A percentile compares a stretch with the other conserved stretches of the same genome.
These are phyloP conservation scores for Aspergillus steynii DNA, from an alignment of 495 filamentous ascomycete genomes.

Conservation along the genomic window DNA sequence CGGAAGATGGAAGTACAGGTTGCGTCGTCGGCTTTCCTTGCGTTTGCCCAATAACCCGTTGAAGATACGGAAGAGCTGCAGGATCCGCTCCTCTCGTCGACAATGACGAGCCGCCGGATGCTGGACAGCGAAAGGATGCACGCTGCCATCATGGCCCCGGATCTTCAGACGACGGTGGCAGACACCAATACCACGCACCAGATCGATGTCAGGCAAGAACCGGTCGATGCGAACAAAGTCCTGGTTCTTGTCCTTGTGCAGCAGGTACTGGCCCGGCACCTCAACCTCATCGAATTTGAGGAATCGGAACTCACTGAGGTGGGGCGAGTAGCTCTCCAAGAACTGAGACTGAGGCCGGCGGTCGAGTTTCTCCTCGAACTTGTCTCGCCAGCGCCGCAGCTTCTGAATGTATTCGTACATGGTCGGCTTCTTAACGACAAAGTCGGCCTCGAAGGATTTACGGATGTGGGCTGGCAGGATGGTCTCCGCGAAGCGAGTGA, in stretches of 20 bases:
- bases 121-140: slow-evolving; percentile 94
- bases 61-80: slow-evolving; percentile 97
- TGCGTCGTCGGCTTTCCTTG: slow-evolving; percentile 91
- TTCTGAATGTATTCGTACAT: slow-evolving; percentile 98
- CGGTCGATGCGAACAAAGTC: slow-evolving; percentile 97
- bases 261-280: slow-evolving; percentile 93
- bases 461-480: slow-evolving; percentile 91
- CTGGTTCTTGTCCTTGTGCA: slow-evolving; percentile 97
- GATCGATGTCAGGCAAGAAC: slow-evolving; percentile 90
- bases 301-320: slow-evolving; percentile 94
- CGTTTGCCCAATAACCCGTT: slow-evolving; percentile 85
- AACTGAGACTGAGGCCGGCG: slow-evolving; percentile 68
- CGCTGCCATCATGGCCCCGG: slow-evolving; percentile 93
- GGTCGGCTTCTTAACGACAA: slow-evolving; percentile 88
- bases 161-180: slow-evolving; percentile 94
- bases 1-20: slow-evolving; percentile 93
- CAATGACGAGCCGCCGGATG: slow-evolving; percentile 90
- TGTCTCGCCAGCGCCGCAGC: slow-evolving; percentile 91
- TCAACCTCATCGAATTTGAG: slow-evolving; percentile 98
- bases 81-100: slow-evolving; percentile 87
- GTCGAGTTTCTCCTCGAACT: slow-evolving; percentile 97
- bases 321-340: slow-evolving; percentile 79
- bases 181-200: slow-evolving; percentile 82
- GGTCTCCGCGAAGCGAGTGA: slow-evolving; percentile 93
- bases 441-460: slow-evolving; percentile 92